phyloP scores from a whole-genome alignment of 306 rosid species.

The Pyrus betulifolia region DNA sequence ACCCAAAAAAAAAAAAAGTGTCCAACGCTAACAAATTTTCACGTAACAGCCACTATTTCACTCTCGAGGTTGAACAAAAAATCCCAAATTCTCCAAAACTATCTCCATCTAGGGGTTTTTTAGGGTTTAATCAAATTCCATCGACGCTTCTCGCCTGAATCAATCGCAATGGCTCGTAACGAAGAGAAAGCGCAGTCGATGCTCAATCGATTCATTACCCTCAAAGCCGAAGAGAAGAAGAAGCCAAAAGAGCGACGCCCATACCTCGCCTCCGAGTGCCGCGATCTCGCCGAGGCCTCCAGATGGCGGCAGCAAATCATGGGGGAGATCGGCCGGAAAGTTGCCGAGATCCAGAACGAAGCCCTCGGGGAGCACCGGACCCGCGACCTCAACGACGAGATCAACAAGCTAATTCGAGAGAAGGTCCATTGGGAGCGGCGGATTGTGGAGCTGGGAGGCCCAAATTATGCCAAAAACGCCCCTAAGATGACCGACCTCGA shows the following conservation, averaged over 20 bases:
- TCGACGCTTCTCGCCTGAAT: background rate
- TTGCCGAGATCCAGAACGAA: slow-evolving; percentile 95
- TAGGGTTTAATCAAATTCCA: background rate
- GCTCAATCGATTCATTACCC: slow-evolving; percentile 77
- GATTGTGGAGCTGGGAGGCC: slow-evolving; percentile 82
- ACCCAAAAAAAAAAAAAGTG: too few relatives aligned
- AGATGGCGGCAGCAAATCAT: slow-evolving; percentile 89
- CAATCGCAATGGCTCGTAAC: slow-evolving; percentile 59
- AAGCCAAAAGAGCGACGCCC: slow-evolving; percentile 80
- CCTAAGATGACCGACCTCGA: slow-evolving; percentile 94
- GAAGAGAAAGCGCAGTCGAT: slow-evolving; percentile 67
- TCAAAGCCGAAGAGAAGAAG: slow-evolving; percentile 90
- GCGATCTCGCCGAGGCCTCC: slow-evolving; percentile 89
- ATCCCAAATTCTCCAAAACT: too few relatives aligned
- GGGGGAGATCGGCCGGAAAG: slow-evolving; percentile 94
- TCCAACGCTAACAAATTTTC: too few relatives aligned
- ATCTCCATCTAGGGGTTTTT: background rate
- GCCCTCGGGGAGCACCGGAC: slow-evolving; percentile 97
- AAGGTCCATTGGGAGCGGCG: slow-evolving; percentile 87
- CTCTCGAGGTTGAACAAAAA: slow-evolving; percentile 19
- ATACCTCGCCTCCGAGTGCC: slow-evolving; percentile 82
- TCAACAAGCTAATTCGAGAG: slow-evolving; percentile 78
- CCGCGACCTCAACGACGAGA: slow-evolving; percentile 91
- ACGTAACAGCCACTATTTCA: too few relatives aligned
- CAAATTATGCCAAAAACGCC: slow-evolving; percentile 49